Percentiles rank a stretch among this genome's conserved stretches.
Evolutionary conservation across 2,329 filamentous ascomycete species (phyloP).

Genomic region (Lachnellula hyalina): DNA sequence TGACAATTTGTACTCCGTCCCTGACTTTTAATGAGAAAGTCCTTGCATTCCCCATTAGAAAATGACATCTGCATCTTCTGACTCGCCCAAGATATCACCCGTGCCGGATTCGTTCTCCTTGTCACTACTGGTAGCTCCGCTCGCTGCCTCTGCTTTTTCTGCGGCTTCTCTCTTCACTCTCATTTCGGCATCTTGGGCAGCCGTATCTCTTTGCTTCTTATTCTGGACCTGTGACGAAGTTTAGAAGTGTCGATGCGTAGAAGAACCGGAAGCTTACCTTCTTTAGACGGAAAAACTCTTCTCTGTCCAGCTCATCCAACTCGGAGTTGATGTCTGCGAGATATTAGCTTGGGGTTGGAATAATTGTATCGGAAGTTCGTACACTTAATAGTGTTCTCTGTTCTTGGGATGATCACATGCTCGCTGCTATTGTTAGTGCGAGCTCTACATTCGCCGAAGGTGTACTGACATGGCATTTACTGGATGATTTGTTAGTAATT

Average conservation of each 20-base stretch:
- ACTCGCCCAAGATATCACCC: slow-evolving; percentile 65
- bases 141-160: slow-evolving; percentile 46
- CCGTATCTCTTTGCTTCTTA: slow-evolving; percentile 76
- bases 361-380: slow-evolving; percentile 28
- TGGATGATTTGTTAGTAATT: slow-evolving; percentile 33
- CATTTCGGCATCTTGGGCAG: slow-evolving; percentile 67
- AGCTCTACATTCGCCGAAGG: slow-evolving; percentile 1
- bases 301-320: slow-evolving; percentile 92
- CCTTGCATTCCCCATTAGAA: slow-evolving; percentile 47
- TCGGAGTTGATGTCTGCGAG: slow-evolving; percentile 89
- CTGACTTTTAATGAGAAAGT: slow-evolving; percentile 3
- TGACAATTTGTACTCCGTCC: slow-evolving; percentile 13
- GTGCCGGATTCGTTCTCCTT: slow-evolving; percentile 40
- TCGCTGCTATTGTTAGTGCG: slow-evolving; percentile 46
- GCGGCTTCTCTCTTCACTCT: slow-evolving; percentile 62
- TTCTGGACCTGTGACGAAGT: slow-evolving; percentile 52
- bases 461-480: slow-evolving; percentile 82
- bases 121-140: slow-evolving; percentile 27
- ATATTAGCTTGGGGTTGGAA: slow-evolving; percentile 11
- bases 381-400: slow-evolving; percentile 99
- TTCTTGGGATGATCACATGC: slow-evolving; percentile 94
- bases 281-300: slow-evolving; percentile 96
- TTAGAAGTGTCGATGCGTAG: slow-evolving; percentile 2
- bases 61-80: slow-evolving; percentile 81
- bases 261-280: slow-evolving; percentile 47